A percentile compares a stretch with the other conserved stretches of the same genome.
These are phyloP conservation scores for Zygoascus ofunaensis DNA, from an alignment of 805 yeast genomes.

Conservation along the genomic window DNA sequence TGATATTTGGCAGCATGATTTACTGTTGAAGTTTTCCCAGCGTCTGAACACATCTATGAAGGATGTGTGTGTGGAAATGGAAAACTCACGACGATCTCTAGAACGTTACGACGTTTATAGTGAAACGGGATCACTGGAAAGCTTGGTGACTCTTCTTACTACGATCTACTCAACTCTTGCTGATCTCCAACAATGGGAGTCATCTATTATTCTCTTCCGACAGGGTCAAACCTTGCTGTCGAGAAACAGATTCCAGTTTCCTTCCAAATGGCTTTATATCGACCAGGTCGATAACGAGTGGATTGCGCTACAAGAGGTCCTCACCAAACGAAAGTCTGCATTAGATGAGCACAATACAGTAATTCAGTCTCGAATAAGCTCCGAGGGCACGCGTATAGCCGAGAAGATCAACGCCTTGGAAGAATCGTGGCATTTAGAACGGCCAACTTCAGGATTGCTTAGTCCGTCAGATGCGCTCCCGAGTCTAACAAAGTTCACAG, in stretches of 20 bases:
- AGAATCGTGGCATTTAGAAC: constrained; percentile 39
- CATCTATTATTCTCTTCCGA: constrained; percentile 19
- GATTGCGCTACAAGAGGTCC: constrained; percentile 33
- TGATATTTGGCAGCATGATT: constrained; percentile 48
- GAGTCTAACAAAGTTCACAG: constrained; percentile 23
- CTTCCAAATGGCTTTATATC: constrained; percentile 45
- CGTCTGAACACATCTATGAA: constrained; percentile 29
- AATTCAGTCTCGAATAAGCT: constrained; percentile 34
- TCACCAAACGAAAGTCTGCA: constrained; percentile 28
- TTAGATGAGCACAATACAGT: constrained; percentile 38
- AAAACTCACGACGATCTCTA: constrained; percentile 28
- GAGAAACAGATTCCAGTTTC: constrained; percentile 40
- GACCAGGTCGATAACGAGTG: constrained; percentile 55
- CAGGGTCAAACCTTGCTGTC: constrained; percentile 35
- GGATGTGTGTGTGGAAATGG: constrained; percentile 28
- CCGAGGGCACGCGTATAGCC: constrained; percentile 33
- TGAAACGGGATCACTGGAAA: constrained; percentile 33
- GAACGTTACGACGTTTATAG: constrained; percentile 27
- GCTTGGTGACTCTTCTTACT: constrained; percentile 33
- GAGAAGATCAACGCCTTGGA: constrained; percentile 27
- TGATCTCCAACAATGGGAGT: constrained; percentile 20
- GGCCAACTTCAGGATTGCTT: constrained; percentile 25
- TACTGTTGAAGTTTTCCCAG: constrained; percentile 35
- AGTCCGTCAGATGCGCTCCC: constrained; percentile 21
- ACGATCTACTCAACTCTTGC: constrained; percentile 29